Conservation (phyloP, 306 rosid genomes). For the Macrotyloma uniflorum region DNA sequence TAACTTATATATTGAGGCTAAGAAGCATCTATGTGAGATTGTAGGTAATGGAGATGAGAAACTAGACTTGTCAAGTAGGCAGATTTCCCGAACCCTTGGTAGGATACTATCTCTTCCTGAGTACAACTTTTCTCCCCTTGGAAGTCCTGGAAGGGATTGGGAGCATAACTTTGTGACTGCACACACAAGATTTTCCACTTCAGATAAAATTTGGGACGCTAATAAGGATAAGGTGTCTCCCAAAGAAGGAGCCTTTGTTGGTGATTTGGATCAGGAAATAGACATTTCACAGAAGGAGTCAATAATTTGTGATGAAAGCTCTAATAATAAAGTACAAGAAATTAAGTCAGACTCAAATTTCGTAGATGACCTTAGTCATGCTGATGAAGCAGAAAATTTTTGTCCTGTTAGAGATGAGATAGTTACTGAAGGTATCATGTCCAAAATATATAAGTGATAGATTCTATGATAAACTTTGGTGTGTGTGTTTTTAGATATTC, state of each 20-base stretch:
- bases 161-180: slow-evolving; percentile 69
- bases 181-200: slow-evolving; percentile 58
- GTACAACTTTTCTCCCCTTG: slow-evolving; percentile 67
- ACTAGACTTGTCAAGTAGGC: slow-evolving; percentile 58
- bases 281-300: slow-evolving; percentile 44
- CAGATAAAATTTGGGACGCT: slow-evolving; percentile 42
- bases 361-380: slow-evolving; percentile 37
- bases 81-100: slow-evolving; percentile 71
- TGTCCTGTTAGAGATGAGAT: slow-evolving; percentile 47
- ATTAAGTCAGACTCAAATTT: slow-evolving; percentile 43
- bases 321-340: slow-evolving; percentile 46
- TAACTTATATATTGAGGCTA: slow-evolving; percentile 78
- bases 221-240: slow-evolving; percentile 47
- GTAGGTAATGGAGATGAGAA: slow-evolving; percentile 65
- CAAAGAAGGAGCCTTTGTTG: slow-evolving; percentile 36
- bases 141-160: slow-evolving; percentile 81
- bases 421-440: slow-evolving; percentile 63
- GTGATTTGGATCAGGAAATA: slow-evolving; percentile 47
- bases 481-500: slow-evolving; percentile 15
- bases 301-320: slow-evolving; percentile 44
- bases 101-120: slow-evolving; percentile 93
- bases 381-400: slow-evolving; percentile 42
- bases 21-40: slow-evolving; percentile 77
- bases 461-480: background rate
- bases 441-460: slow-evolving; percentile 27